phyloP scores from a whole-genome alignment of 345 rosid species.

The Dipteronia dyeriana region DNA sequence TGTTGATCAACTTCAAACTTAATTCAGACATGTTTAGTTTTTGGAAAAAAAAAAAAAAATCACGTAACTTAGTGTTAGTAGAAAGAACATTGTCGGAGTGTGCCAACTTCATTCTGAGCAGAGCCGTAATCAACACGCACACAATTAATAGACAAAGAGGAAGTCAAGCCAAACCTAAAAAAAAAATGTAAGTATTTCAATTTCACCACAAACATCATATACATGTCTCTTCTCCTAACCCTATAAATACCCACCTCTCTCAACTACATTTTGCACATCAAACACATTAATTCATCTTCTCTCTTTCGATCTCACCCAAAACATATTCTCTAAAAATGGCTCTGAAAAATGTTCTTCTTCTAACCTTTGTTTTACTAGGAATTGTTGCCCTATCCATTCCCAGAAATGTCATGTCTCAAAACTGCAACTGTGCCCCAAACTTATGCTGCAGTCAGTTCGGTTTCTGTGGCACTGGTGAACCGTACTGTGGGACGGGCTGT shows the following conservation, averaged over 20 bases:
- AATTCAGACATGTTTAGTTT: no score
- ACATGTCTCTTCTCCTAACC: not conserved
- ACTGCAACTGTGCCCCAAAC: conserved; percentile 52
- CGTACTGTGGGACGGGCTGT: conserved; percentile 52
- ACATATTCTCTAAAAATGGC: conserved; percentile 6
- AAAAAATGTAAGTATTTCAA: no score
- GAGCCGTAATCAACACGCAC: no score
- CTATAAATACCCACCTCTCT: conserved; percentile 4
- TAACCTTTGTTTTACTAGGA: conserved; percentile 1
- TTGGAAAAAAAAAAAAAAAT: no score
- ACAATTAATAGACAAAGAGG: no score
- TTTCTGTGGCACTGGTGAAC: conserved; percentile 34
- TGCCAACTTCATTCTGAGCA: no score
- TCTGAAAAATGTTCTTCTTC: not conserved
- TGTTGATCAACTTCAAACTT: no score
- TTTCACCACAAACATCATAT: not conserved
- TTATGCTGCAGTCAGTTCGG: conserved; percentile 53
- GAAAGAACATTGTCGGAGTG: no score
- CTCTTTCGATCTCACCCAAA: not conserved
- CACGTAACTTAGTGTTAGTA: no score
- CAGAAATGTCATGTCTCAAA: conserved; percentile 35
- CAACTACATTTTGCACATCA: not conserved
- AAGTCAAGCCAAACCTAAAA: no score
- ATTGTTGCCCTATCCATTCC: conserved; percentile 13
- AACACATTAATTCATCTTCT: not conserved